phyloP scores from a whole-genome alignment of 2,329 filamentous ascomycete species.

The Sporothrix euskadiensis region DNA sequence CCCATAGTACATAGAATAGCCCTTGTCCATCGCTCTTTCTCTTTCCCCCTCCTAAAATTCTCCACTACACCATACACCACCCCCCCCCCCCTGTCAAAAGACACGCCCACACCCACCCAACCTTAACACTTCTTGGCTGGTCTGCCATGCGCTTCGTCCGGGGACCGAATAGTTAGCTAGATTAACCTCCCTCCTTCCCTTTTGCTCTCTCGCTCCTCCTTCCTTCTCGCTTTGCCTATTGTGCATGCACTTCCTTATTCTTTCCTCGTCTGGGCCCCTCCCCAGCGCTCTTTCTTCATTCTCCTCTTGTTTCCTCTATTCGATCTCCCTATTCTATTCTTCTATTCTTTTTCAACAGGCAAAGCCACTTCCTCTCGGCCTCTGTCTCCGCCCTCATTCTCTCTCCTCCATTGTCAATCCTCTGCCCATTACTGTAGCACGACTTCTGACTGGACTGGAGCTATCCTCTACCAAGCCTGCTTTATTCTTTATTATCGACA shows the following conservation, averaged over 20 bases:
- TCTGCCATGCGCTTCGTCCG: conserved; percentile 33
- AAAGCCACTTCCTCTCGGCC: neutral
- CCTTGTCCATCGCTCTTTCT: conserved; percentile 23
- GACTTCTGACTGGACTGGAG: neutral
- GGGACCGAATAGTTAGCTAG: conserved; percentile 27
- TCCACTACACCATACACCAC: conserved; percentile 14
- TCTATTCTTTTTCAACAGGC: neutral
- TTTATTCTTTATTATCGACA: conserved; percentile 19
- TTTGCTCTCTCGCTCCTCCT: conserved; percentile 18
- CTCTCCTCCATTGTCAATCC: neutral
- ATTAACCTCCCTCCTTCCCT: conserved; percentile 29
- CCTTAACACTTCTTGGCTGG: conserved; percentile 25
- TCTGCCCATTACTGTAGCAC: neutral
- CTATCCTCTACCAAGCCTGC: neutral
- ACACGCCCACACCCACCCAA: conserved; percentile 17
- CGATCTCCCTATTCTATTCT: neutral
- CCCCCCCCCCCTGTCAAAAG: conserved; percentile 22
- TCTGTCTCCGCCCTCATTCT: neutral
- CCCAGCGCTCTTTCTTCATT: neutral
- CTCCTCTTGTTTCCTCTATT: neutral
- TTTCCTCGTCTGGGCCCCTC: neutral
- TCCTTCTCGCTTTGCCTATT: conserved; percentile 7
- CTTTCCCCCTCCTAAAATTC: conserved; percentile 1
- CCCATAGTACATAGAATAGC: neutral
- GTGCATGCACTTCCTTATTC: neutral